A percentile compares a stretch with the other conserved stretches of the same genome.
These are phyloP conservation scores for Aspergillus leporis DNA, from an alignment of 495 filamentous ascomycete species.

Conservation along the genomic window DNA sequence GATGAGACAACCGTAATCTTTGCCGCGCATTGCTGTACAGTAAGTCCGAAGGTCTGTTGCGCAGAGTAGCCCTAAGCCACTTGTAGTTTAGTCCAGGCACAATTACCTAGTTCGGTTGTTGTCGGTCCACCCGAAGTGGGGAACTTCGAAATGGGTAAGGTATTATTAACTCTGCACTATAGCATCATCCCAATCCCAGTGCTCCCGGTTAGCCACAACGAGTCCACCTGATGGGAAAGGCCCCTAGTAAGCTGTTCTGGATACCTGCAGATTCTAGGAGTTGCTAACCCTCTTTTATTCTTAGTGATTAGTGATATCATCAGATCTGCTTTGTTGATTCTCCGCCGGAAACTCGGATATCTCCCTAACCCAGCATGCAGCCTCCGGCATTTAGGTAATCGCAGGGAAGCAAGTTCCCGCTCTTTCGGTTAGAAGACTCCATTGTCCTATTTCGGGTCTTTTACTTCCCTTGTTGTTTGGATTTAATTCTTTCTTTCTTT, in stretches of 20 bases:
- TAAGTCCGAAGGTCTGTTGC: background rate
- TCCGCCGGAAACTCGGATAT: constrained; percentile 5
- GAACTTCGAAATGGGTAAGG: background rate
- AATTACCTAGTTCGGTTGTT: constrained; percentile 7
- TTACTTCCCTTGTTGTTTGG: background rate
- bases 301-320: background rate
- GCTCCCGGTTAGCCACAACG: background rate
- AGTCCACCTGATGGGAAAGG: background rate
- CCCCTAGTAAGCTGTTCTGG: background rate
- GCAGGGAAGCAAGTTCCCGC: constrained; percentile 1
- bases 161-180: background rate
- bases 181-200: background rate
- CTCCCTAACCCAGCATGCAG: constrained; percentile 12
- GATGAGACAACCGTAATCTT: constrained; percentile 3
- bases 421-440: background rate
- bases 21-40: background rate
- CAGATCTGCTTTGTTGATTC: background rate
- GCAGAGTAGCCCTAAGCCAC: background rate
- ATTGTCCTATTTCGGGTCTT: constrained; percentile 1
- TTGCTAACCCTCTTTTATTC: background rate
- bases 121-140: background rate
- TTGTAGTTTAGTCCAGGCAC: constrained; percentile 6
- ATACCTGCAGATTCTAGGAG: background rate
- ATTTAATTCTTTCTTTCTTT: background rate
- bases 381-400: constrained; percentile 7